A percentile compares a stretch with the other conserved stretches of the same genome.
Conservation (phyloP, 129 eudicot species). For the Tanacetum coccineum region DNA sequence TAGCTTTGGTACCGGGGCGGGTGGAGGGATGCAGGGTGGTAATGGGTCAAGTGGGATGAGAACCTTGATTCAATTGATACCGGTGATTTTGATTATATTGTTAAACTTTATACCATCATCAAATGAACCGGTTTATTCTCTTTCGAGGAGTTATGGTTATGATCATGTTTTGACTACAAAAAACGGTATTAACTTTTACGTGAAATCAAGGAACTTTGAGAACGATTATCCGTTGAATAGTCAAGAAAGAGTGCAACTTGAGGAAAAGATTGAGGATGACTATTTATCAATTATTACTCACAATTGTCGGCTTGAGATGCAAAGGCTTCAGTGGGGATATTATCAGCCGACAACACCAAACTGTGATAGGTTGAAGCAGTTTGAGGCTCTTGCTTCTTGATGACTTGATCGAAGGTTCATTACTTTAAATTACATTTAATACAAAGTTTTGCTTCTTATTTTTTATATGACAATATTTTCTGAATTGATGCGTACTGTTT, state of each 20-base stretch:
- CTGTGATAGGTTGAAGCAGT: slow-evolving; percentile 45
- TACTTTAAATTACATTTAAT: neutral
- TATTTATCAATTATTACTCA: slow-evolving; percentile 47
- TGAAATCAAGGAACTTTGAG: slow-evolving; percentile 52
- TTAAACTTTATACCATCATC: slow-evolving; percentile 63
- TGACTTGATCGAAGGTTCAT: slow-evolving; percentile 22
- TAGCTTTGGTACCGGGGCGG: slow-evolving; percentile 53
- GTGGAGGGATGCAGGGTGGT: slow-evolving; percentile 51
- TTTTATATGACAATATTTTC: neutral
- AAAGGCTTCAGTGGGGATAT: slow-evolving; percentile 67
- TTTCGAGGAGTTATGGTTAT: slow-evolving; percentile 42
- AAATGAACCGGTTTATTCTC: slow-evolving; percentile 55
- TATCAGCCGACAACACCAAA: slow-evolving; percentile 52
- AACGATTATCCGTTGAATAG: slow-evolving; percentile 49
- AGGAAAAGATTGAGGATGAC: slow-evolving; percentile 50
- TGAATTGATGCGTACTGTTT: slow-evolving; percentile 16
- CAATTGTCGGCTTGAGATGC: slow-evolving; percentile 60
- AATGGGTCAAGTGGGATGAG: slow-evolving; percentile 46
- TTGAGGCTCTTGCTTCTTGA: slow-evolving; percentile 30
- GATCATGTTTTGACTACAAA: slow-evolving; percentile 43
- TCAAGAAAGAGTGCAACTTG: slow-evolving; percentile 47
- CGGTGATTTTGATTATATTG: slow-evolving; percentile 56
- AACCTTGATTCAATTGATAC: slow-evolving; percentile 56
- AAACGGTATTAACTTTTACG: slow-evolving; percentile 60
- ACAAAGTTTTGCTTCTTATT: neutral